These are phyloP conservation scores for Trametes meyenii DNA, from an alignment of 768 basidiomycete species.

Conservation along the genomic window DNA sequence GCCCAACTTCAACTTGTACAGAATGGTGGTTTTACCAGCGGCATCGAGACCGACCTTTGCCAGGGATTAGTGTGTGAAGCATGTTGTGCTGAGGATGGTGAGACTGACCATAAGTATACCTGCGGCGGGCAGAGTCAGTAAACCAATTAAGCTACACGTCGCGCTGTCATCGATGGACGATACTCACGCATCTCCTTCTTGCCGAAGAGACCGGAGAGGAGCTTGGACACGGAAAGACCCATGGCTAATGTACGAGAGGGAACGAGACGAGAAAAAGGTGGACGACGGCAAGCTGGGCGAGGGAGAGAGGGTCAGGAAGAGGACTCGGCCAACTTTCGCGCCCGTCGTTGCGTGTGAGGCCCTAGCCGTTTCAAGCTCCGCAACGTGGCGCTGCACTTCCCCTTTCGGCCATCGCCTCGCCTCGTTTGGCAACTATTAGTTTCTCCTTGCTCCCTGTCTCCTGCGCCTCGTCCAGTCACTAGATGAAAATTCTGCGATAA, in stretches of 20 bases:
- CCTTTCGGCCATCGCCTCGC: not conserved
- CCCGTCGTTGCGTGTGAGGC: slow-evolving; percentile 22
- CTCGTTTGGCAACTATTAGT: not conserved
- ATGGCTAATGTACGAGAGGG: slow-evolving; percentile 46
- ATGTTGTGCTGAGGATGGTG: not conserved
- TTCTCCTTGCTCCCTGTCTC: not conserved
- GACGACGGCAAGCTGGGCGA: slow-evolving; percentile 18
- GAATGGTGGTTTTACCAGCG: slow-evolving; percentile 97
- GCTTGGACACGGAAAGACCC: slow-evolving; percentile 76
- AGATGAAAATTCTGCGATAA: no score
- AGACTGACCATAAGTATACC: slow-evolving; percentile 91
- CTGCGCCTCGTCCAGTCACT: no score
- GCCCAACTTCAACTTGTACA: slow-evolving; percentile 99
- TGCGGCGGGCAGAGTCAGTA: slow-evolving; percentile 39
- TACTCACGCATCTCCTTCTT: slow-evolving; percentile 99
- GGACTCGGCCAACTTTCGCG: slow-evolving; percentile 17
- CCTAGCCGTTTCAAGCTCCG: slow-evolving; percentile 30
- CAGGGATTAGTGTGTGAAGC: slow-evolving; percentile 4
- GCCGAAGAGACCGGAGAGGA: slow-evolving; percentile 87
- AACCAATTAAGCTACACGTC: slow-evolving; percentile 25
- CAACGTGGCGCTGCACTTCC: slow-evolving; percentile 25
- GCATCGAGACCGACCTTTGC: slow-evolving; percentile 96
- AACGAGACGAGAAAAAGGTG: slow-evolving; percentile 19
- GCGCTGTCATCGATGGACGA: slow-evolving; percentile 31
- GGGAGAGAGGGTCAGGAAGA: slow-evolving; percentile 17